Evolutionary conservation across 495 filamentous ascomycete genomes (phyloP).

Genomic region (Penicillium alfredii): DNA sequence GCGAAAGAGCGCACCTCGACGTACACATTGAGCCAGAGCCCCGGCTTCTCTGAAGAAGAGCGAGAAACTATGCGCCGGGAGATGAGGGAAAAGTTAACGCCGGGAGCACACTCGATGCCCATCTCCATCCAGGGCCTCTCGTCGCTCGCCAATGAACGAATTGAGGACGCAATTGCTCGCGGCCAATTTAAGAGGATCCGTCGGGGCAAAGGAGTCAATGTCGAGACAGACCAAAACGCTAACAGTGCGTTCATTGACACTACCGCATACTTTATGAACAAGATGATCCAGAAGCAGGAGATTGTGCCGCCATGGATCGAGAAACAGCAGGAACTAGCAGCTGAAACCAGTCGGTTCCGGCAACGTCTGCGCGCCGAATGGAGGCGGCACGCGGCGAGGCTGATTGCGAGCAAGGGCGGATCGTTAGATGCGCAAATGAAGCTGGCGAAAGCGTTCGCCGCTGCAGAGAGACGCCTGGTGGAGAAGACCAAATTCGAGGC

Average conservation of each 20-base stretch:
- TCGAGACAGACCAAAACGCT: slow-evolving; percentile 72
- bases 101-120: slow-evolving; percentile 68
- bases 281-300: slow-evolving; percentile 92
- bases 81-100: slow-evolving; percentile 73
- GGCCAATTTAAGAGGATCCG: slow-evolving; percentile 88
- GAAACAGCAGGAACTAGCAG: slow-evolving; percentile 87
- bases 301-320: slow-evolving; percentile 69
- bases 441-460: slow-evolving; percentile 66
- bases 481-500: slow-evolving; percentile 40
- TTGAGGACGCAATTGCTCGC: slow-evolving; percentile 87
- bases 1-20: slow-evolving; percentile 72
- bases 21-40: slow-evolving; percentile 60
- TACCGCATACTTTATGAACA: slow-evolving; percentile 97
- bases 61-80: slow-evolving; percentile 60
- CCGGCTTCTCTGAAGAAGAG: slow-evolving; percentile 60
- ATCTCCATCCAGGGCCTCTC: slow-evolving; percentile 72
- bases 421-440: slow-evolving; percentile 69
- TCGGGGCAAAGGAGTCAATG: slow-evolving; percentile 62
- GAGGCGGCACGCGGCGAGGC: slow-evolving; percentile 75
- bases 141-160: slow-evolving; percentile 84
- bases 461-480: slow-evolving; percentile 56
- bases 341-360: slow-evolving; percentile 64
- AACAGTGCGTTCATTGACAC: slow-evolving; percentile 91
- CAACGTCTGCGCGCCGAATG: slow-evolving; percentile 72
- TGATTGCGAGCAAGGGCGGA: slow-evolving; percentile 76